Percentiles rank a stretch among this genome's conserved stretches.
These are phyloP conservation scores for Suhomyces ambrosiae DNA, from an alignment of 1,139 yeast genomes.

Conservation along the genomic window DNA sequence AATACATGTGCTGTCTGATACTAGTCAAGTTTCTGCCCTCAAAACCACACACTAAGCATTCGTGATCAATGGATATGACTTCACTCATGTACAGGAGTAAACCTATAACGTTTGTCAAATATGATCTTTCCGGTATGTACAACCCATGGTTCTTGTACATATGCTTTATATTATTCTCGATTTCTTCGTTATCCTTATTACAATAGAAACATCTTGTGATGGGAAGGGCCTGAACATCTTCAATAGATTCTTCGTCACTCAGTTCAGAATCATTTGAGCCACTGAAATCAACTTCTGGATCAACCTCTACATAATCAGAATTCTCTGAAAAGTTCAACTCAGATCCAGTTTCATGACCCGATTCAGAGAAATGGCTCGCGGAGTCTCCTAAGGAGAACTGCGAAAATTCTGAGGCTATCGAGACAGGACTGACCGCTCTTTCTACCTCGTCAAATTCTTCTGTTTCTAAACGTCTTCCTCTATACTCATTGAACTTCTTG, in stretches of 20 bases:
- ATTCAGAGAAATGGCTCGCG: slow-evolving; percentile 33
- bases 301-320: slow-evolving; percentile 31
- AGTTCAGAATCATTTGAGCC: slow-evolving; percentile 7
- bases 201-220: slow-evolving; percentile 46
- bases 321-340: slow-evolving; percentile 48
- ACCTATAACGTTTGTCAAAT: slow-evolving; percentile 45
- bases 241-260: slow-evolving; percentile 25
- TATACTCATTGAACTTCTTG: slow-evolving; percentile 4
- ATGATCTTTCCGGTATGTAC: slow-evolving; percentile 52
- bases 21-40: slow-evolving; percentile 51
- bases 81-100: slow-evolving; percentile 48
- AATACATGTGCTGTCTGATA: slow-evolving; percentile 52
- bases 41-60: slow-evolving; percentile 57
- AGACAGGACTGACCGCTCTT: slow-evolving; percentile 56
- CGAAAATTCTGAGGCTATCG: slow-evolving; percentile 60
- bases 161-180: slow-evolving; percentile 49
- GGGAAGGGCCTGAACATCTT: slow-evolving; percentile 30
- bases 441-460: slow-evolving; percentile 12
- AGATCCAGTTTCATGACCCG: slow-evolving; percentile 48
- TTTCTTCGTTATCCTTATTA: slow-evolving; percentile 36
- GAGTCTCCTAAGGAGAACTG: slow-evolving; percentile 69
- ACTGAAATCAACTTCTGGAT: slow-evolving; percentile 20
- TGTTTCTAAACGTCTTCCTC: slow-evolving; percentile 11
- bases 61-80: slow-evolving; percentile 44
- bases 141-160: slow-evolving; percentile 53